These are phyloP conservation scores for Corchorus capsularis DNA, from an alignment of 345 rosid species.

Conservation along the genomic window DNA sequence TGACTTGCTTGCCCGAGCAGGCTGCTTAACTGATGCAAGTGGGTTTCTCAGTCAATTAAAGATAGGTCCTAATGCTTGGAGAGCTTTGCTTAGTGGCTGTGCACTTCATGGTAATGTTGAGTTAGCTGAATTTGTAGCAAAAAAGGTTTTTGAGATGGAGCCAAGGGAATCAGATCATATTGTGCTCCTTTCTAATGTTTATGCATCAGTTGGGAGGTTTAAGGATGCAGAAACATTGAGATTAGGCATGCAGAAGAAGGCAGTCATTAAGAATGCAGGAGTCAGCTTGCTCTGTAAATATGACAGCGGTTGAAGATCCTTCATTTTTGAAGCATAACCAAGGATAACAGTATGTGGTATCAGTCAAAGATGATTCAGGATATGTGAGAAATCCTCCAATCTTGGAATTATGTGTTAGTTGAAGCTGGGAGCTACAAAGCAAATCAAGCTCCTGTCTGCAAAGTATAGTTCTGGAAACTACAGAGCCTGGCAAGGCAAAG, in stretches of 20 bases:
- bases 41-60: constrained; percentile 24
- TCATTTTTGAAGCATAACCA: background rate
- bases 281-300: constrained; percentile 32
- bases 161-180: constrained; percentile 24
- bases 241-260: constrained; percentile 29
- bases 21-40: constrained; percentile 40
- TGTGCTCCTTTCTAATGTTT: constrained; percentile 47
- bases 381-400: background rate
- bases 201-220: constrained; percentile 52
- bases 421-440: background rate
- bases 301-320: constrained; percentile 29
- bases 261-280: constrained; percentile 39
- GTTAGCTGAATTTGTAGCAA: constrained; percentile 43
- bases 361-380: background rate
- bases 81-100: constrained; percentile 44
- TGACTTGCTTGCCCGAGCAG: constrained; percentile 47
- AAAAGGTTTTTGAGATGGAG: constrained; percentile 29
- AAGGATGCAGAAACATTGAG: constrained; percentile 52
- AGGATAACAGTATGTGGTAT: background rate
- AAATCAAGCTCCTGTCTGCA: background rate
- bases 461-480: background rate
- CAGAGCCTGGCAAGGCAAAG: background rate
- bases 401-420: background rate
- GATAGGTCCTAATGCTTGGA: constrained; percentile 40
- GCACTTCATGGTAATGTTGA: constrained; percentile 38